Conservation (phyloP, 75 land plant genomes). For the Isoetes taiwanensis region DNA sequence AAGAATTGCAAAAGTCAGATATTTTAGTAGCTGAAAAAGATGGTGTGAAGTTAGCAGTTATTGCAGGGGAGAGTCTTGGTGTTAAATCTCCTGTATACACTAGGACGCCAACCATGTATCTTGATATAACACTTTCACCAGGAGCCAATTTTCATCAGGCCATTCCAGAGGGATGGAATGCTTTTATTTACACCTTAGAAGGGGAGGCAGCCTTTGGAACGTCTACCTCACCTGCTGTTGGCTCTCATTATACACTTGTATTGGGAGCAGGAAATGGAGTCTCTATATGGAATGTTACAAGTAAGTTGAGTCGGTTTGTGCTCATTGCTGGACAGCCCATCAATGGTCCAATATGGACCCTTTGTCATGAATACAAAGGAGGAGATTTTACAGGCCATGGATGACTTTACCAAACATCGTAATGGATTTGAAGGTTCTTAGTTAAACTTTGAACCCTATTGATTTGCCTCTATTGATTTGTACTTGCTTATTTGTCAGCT, state of each 20-base stretch:
- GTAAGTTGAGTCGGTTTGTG: slow-evolving; percentile 41
- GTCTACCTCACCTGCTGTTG: slow-evolving; percentile 10
- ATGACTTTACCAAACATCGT: slow-evolving; percentile 38
- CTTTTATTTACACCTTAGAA: slow-evolving; percentile 63
- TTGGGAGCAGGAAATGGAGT: slow-evolving; percentile 58
- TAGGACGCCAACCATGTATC: slow-evolving; percentile 79
- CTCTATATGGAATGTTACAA: slow-evolving; percentile 56
- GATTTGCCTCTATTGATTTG: too few species aligned
- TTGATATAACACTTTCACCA: slow-evolving; percentile 70
- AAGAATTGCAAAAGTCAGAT: slow-evolving; percentile 46
- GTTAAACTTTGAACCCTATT: too few species aligned
- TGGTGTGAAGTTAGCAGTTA: slow-evolving; percentile 56
- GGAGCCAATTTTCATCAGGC: slow-evolving; percentile 52
- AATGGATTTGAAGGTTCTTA: slow-evolving; percentile 98
- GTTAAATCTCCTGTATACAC: slow-evolving; percentile 64
- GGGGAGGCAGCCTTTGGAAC: slow-evolving; percentile 51
- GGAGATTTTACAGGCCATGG: slow-evolving; percentile 58
- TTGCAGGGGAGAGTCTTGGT: slow-evolving; percentile 82
- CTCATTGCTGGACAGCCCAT: slow-evolving; percentile 75
- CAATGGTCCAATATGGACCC: slow-evolving; percentile 66
- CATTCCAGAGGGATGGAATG: slow-evolving; percentile 63
- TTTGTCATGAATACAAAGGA: slow-evolving; percentile 90
- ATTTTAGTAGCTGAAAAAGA: slow-evolving; percentile 43
- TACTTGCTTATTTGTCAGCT: too few species aligned
- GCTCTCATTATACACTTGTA: slow-evolving; percentile 39